These are phyloP conservation scores for Filobasidium floriforme DNA, from an alignment of 768 basidiomycete species.

Conservation along the genomic window DNA sequence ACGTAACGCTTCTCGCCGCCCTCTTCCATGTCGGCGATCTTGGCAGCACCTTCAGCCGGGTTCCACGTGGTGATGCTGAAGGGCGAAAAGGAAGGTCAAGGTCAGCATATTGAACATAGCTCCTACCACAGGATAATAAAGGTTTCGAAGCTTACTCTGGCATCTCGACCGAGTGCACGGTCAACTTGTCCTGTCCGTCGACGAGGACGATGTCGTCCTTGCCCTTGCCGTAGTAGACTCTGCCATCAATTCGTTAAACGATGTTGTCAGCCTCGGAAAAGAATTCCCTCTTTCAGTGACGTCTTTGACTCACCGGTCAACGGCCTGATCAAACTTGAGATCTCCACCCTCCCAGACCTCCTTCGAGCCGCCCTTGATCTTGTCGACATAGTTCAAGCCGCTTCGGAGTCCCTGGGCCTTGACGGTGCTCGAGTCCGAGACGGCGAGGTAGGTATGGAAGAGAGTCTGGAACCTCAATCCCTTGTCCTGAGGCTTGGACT, in stretches of 20 bases:
- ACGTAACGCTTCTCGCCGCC: constrained; percentile 79
- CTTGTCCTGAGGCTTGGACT: constrained; percentile 10
- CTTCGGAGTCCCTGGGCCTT: constrained; percentile 61
- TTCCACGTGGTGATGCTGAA: constrained; percentile 74
- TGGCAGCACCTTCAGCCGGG: constrained; percentile 59
- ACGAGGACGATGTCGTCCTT: constrained; percentile 36
- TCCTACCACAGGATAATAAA: no score
- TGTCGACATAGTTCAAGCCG: constrained; percentile 66
- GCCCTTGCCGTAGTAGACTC: constrained; percentile 38
- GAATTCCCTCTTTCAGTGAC: background rate
- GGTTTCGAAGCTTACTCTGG: constrained; percentile 42
- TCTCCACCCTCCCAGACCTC: constrained; percentile 53
- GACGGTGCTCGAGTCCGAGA: constrained; percentile 52
- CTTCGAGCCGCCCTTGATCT: constrained; percentile 47
- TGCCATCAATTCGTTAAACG: constrained; percentile 9
- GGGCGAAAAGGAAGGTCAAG: constrained; percentile 45
- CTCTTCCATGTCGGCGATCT: constrained; percentile 82
- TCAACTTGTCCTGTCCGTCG: constrained; percentile 34
- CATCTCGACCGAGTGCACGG: constrained; percentile 36
- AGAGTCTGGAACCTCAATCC: constrained; percentile 80
- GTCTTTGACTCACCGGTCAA: constrained; percentile 32
- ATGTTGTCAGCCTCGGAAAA: background rate
- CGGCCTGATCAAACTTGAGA: constrained; percentile 32
- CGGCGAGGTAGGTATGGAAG: constrained; percentile 78
- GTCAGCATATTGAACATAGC: no score